Evolutionary conservation across 148 eudicot species (phyloP).

Genomic region (Amaranthus cruentus): DNA sequence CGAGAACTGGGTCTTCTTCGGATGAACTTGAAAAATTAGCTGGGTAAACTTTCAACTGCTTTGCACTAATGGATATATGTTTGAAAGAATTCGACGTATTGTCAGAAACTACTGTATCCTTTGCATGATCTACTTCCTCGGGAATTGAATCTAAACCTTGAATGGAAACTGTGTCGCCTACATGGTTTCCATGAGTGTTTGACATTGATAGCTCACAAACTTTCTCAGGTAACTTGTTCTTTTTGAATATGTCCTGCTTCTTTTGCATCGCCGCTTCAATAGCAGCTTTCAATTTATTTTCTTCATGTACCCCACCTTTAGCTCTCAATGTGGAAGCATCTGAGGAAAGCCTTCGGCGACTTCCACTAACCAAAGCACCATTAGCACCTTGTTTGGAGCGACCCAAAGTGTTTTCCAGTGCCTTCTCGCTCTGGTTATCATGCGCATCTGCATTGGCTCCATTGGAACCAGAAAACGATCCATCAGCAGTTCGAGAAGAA

Average conservation of each 20-base stretch:
- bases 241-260: slow-evolving; percentile 59
- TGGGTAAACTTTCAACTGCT: slow-evolving; percentile 40
- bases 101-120: slow-evolving; percentile 20
- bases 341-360: slow-evolving; percentile 26
- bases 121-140: slow-evolving; percentile 36
- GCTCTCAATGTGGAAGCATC: slow-evolving; percentile 43
- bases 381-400: slow-evolving; percentile 36
- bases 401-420: slow-evolving; percentile 30
- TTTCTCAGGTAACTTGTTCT: slow-evolving; percentile 46
- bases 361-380: slow-evolving; percentile 28
- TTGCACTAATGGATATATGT: slow-evolving; percentile 30
- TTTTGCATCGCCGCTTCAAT: slow-evolving; percentile 84
- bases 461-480: slow-evolving; percentile 26
- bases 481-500: slow-evolving; percentile 34
- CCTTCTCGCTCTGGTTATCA: slow-evolving; percentile 42
- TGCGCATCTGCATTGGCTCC: slow-evolving; percentile 35
- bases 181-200: slow-evolving; percentile 20
- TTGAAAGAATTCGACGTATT: slow-evolving; percentile 29
- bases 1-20: slow-evolving; percentile 34
- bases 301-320: slow-evolving; percentile 45
- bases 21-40: slow-evolving; percentile 30
- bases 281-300: slow-evolving; percentile 71
- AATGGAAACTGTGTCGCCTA: slow-evolving; percentile 24
- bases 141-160: slow-evolving; percentile 25
- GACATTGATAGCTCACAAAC: slow-evolving; percentile 40